phyloP scores from a whole-genome alignment of 495 filamentous ascomycete species.

The Astrothelium subdiscretum region DNA sequence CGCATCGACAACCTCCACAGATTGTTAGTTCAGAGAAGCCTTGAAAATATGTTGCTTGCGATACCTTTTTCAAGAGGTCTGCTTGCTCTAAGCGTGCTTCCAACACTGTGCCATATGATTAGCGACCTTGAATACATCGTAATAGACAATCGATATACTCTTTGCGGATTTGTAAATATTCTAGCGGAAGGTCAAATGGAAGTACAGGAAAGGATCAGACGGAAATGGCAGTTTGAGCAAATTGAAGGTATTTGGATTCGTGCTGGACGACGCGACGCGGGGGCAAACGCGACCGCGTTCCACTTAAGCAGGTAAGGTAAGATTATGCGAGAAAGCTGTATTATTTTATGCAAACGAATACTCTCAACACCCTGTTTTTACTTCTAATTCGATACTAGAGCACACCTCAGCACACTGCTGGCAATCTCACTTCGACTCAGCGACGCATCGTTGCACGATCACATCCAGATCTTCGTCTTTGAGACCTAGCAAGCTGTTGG shows the following conservation, averaged over 20 bases:
- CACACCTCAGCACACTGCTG: too few species aligned
- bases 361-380: too few species aligned
- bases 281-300: neutral
- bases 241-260: neutral
- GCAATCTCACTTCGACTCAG: neutral
- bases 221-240: neutral
- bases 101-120: slow-evolving; percentile 53
- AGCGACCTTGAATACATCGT: neutral
- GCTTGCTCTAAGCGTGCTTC: slow-evolving; percentile 96
- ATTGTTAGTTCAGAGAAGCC: slow-evolving; percentile 11
- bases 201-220: neutral
- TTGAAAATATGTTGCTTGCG: slow-evolving; percentile 9
- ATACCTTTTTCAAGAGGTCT: slow-evolving; percentile 86
- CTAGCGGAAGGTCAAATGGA: neutral
- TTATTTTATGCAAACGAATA: too few species aligned
- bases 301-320: neutral
- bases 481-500: neutral
- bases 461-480: neutral
- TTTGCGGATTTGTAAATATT: neutral
- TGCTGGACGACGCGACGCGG: neutral
- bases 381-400: too few species aligned
- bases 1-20: slow-evolving; percentile 77
- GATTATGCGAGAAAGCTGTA: too few species aligned
- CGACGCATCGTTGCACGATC: neutral
- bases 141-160: neutral